Base-by-base conservation (phyloP, 192 early-diverging fungal genomes). In the Haplosporangium gracile region DNA sequence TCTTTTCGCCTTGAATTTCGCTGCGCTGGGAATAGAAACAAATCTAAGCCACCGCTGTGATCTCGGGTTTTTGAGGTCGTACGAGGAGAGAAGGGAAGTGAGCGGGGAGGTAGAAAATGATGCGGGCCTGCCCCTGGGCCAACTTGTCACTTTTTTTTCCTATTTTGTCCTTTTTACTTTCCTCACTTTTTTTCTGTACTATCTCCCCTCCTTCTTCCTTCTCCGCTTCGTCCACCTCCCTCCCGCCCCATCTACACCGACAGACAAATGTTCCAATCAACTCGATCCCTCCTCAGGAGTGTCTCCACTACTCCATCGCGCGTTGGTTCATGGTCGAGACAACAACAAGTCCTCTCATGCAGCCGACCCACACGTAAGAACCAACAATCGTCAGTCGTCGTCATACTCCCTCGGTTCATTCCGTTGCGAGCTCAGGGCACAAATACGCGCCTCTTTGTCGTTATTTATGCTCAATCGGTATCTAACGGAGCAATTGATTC, bases 261-360 rank as follows among this genome's bases (percentile, higher is more conserved):
- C 49, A 51, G 49, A 51, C 49, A 18, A 51, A 85, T 85, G 83
- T 85, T 85, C 78, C 55, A 55, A 39, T 76, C 78, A 34, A 68
- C 75, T 4, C 57, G 83, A 72, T 73, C 83, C 42, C 39, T 76
- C 22, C 53, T 79, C n/a, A 73, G 47, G 3, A 24, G 38, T 22
- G 39, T 32, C 34, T 20, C 49, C 15, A 5, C 76, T 40, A 75
- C 76, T 65, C 26, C 60, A 65, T 65, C 32, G 60, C 60, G 60
- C 16, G 47, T 26, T 26, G 15, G 11, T 2, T 43, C 76, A 45
- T 74, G 55, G 38, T n/a, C 75, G 22, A 40, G 45, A 24, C 60
- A 60, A 42, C 82, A 60, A n/a, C 34, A 68, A 11, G 65, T 63
- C 22, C 29, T 40, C 7, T 15, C 72, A 70, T 74, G 76, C 47